Conservation (phyloP, 2,329 filamentous ascomycete species). For the Xylaria sp. region DNA sequence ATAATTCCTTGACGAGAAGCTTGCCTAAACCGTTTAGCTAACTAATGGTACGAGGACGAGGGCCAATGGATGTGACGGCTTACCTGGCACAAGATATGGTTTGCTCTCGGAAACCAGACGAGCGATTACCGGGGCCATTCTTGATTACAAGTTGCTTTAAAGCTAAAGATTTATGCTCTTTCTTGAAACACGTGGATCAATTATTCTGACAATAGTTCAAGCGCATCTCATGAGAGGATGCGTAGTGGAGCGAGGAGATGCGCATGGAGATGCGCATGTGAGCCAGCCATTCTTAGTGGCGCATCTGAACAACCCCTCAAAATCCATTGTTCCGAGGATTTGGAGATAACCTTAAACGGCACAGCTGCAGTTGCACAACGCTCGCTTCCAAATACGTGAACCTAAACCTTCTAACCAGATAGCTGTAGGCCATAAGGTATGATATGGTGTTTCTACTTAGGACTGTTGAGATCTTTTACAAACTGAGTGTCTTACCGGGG, state of each 20-base stretch:
- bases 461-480: no score
- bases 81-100: slow-evolving; percentile 55
- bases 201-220: not conserved
- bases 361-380: no score
- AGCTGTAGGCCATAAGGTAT: no score
- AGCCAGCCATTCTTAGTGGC: not conserved
- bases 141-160: not conserved
- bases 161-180: not conserved
- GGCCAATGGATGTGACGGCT: slow-evolving; percentile 1
- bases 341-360: not conserved
- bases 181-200: not conserved
- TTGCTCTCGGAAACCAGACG: slow-evolving; percentile 52
- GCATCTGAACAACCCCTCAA: not conserved
- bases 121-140: slow-evolving; percentile 46
- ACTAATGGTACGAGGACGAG: slow-evolving; percentile 14
- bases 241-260: not conserved
- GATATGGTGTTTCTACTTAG: no score
- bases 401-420: no score
- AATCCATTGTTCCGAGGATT: not conserved
- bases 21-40: slow-evolving; percentile 64
- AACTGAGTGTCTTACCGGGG: no score
- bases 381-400: no score
- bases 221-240: not conserved
- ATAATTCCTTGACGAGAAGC: slow-evolving; percentile 80
- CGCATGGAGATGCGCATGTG: not conserved